phyloP scores from a whole-genome alignment of 345 rosid species.

The Hirschfeldia incana region DNA sequence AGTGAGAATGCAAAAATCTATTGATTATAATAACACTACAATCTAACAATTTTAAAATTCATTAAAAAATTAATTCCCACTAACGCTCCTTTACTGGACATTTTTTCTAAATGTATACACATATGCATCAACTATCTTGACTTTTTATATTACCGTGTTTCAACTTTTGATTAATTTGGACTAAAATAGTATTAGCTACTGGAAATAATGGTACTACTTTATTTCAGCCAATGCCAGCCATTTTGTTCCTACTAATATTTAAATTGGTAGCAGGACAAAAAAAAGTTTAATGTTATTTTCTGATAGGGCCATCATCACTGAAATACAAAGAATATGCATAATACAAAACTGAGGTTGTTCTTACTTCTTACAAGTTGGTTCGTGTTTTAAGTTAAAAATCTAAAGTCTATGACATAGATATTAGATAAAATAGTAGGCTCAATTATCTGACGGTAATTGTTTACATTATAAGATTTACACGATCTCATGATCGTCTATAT shows the following conservation, averaged over 20 bases:
- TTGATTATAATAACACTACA: too few species aligned
- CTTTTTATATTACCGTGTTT: slow-evolving; percentile 6
- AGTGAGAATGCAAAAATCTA: too few species aligned
- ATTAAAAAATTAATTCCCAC: too few species aligned
- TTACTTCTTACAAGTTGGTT: not conserved
- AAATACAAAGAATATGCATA: not conserved
- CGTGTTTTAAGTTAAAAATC: not conserved
- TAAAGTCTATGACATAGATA: not conserved
- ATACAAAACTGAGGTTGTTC: not conserved
- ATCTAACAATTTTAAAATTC: too few species aligned
- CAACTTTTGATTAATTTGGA: not conserved
- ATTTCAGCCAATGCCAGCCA: not conserved
- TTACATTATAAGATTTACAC: not conserved
- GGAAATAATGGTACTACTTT: slow-evolving; percentile 4
- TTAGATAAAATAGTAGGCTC: not conserved
- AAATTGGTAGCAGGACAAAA: not conserved
- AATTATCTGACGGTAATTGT: not conserved
- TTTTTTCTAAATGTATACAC: not conserved
- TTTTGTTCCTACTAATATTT: not conserved
- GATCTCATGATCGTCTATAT: not conserved
- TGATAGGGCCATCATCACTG: not conserved
- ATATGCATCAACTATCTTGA: slow-evolving; percentile 8
- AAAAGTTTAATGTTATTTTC: not conserved
- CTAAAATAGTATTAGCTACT: not conserved
- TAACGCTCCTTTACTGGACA: too few species aligned